Percentiles rank a stretch among this genome's conserved stretches.
These are phyloP conservation scores for Aspergillus sp. DNA, from an alignment of 2,329 filamentous ascomycete genomes.

Conservation along the genomic window DNA sequence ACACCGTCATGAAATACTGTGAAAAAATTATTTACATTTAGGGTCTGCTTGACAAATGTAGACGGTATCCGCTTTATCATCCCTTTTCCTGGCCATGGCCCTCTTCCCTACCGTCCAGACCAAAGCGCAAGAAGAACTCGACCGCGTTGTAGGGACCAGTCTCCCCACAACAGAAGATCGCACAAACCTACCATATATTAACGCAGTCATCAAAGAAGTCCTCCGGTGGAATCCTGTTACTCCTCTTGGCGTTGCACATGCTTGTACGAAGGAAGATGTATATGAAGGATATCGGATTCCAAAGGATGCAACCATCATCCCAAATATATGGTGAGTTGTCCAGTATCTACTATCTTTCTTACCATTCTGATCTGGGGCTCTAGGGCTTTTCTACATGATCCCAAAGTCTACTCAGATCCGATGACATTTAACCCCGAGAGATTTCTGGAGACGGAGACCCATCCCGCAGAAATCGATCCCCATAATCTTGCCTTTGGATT, in stretches of 20 bases:
- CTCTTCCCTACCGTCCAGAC: slow-evolving; percentile 41
- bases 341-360: too few relatives aligned
- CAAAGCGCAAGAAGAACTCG: slow-evolving; percentile 40
- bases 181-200: slow-evolving; percentile 32
- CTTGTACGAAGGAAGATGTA: not conserved
- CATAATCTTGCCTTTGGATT: too few relatives aligned
- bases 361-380: too few relatives aligned
- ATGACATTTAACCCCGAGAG: too few relatives aligned
- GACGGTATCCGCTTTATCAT: slow-evolving; percentile 12
- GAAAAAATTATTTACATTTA: too few relatives aligned
- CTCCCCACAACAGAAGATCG: slow-evolving; percentile 34
- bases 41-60: not conserved
- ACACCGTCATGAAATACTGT: accelerated
- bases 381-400: too few relatives aligned
- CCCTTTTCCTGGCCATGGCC: slow-evolving; percentile 15
- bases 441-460: too few relatives aligned
- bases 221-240: slow-evolving; percentile 38
- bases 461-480: too few relatives aligned
- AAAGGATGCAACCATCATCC: not conserved
- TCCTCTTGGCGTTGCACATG: slow-evolving; percentile 39
- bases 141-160: slow-evolving; percentile 39
- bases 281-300: not conserved
- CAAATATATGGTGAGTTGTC: not conserved
- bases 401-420: too few relatives aligned
- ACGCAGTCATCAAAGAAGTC: slow-evolving; percentile 31